Conservation (phyloP, 2,329 filamentous ascomycete genomes). For the Fusarium pseudograminearum region DNA sequence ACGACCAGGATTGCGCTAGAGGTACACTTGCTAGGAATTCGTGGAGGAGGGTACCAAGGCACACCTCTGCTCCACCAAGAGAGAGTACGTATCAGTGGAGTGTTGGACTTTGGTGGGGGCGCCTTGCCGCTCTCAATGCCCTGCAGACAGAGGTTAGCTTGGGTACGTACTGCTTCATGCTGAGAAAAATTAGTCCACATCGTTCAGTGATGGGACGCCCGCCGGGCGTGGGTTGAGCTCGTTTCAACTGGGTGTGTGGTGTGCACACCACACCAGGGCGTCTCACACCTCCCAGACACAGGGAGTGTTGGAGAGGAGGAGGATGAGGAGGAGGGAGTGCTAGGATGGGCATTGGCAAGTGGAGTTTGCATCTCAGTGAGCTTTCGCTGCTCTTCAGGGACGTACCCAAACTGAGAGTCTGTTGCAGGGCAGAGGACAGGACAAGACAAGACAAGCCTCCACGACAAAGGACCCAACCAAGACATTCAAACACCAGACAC, state of each 20-base stretch:
- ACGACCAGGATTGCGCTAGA: conserved; percentile 43
- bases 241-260: conserved; percentile 35
- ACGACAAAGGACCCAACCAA: conserved; percentile 33
- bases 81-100: conserved; percentile 38
- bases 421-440: conserved; percentile 16
- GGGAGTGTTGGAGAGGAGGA: conserved; percentile 11
- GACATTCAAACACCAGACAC: conserved; percentile 44
- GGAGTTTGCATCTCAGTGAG: conserved; percentile 23
- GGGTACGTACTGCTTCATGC: conserved; percentile 36
- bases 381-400: conserved; percentile 12
- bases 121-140: conserved; percentile 46
- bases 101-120: conserved; percentile 32
- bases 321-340: conserved; percentile 27
- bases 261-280: conserved; percentile 29
- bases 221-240: conserved; percentile 33
- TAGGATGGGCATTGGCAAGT: conserved; percentile 16
- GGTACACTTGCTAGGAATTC: conserved; percentile 50
- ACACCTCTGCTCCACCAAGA: conserved; percentile 42
- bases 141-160: conserved; percentile 48
- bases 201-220: conserved; percentile 33
- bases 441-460: conserved; percentile 23
- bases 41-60: conserved; percentile 48
- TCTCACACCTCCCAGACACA: conserved; percentile 30
- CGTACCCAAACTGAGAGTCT: not conserved
- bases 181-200: conserved; percentile 29